Percentiles rank a stretch among this genome's conserved stretches.
phyloP scores from a whole-genome alignment of 768 basidiomycete genomes.

The Scleroderma citrinum region DNA sequence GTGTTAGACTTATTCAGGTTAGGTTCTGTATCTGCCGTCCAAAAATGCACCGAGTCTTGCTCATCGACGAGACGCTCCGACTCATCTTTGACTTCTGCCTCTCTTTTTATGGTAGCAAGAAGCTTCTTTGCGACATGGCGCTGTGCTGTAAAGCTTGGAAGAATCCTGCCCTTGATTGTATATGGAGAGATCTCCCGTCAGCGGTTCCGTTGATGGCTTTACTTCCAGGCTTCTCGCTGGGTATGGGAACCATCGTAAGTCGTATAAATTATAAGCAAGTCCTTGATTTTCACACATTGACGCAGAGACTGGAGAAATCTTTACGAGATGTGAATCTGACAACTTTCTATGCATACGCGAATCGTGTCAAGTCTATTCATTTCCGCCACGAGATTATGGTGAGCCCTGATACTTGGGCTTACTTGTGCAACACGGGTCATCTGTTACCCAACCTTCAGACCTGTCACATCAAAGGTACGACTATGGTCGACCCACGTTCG shows the following conservation, averaged over 20 bases:
- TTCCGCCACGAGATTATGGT: constrained; percentile 12
- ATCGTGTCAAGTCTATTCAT: constrained; percentile 19
- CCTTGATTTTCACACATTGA: neutral
- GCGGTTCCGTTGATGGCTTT: constrained; percentile 37
- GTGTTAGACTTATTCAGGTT: neutral
- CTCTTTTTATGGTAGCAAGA: constrained; percentile 21
- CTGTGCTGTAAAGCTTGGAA: constrained; percentile 43
- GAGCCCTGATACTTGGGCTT: constrained; percentile 2
- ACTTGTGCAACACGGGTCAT: constrained; percentile 1
- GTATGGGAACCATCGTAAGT: constrained; percentile 10
- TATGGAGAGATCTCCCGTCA: constrained; percentile 40
- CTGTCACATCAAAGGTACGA: constrained; percentile 13
- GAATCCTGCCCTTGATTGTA: constrained; percentile 41
- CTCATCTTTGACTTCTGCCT: constrained; percentile 33
- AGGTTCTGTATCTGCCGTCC: neutral
- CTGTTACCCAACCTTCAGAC: constrained; percentile 14
- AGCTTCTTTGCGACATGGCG: constrained; percentile 32
- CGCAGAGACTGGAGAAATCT: constrained; percentile 8
- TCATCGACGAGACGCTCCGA: constrained; percentile 47
- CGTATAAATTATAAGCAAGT: neutral
- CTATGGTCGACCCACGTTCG: constrained; percentile 9
- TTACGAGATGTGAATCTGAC: constrained; percentile 1
- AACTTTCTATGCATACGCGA: constrained; percentile 16
- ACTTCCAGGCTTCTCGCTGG: constrained; percentile 15
- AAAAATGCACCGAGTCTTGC: constrained; percentile 39